phyloP scores from a whole-genome alignment of 1,284 basidiomycete species.

The Stygiomarasmius scandens region DNA sequence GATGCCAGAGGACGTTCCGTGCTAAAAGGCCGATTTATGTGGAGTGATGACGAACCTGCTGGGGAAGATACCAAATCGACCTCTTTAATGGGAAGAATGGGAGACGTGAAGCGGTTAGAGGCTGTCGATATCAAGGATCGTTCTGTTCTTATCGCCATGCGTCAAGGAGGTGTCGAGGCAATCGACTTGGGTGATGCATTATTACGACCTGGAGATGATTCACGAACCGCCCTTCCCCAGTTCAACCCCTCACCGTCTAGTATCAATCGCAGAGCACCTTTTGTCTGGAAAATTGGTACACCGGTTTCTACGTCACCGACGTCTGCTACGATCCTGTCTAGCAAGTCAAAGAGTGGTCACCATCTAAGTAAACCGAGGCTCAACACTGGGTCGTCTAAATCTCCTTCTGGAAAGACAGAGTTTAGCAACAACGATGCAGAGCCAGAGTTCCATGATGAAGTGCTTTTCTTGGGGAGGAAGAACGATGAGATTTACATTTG shows the following conservation, averaged over 20 bases:
- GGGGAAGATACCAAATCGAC: constrained; percentile 46
- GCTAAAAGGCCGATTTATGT: constrained; percentile 74
- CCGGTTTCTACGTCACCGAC: constrained; percentile 53
- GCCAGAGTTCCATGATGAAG: constrained; percentile 63
- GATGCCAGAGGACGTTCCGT: constrained; percentile 82
- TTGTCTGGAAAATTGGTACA: constrained; percentile 79
- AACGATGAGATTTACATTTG: constrained; percentile 78
- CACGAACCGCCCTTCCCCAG: constrained; percentile 66
- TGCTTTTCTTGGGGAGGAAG: constrained; percentile 75
- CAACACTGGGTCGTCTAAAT: constrained; percentile 50
- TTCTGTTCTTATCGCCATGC: constrained; percentile 78
- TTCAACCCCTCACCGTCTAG: constrained; percentile 62
- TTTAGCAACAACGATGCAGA: constrained; percentile 56
- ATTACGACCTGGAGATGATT: constrained; percentile 74
- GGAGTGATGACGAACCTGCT: constrained; percentile 67
- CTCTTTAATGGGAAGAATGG: constrained; percentile 51
- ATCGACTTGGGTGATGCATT: constrained; percentile 77
- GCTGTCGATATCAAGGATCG: constrained; percentile 74
- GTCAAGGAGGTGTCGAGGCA: constrained; percentile 79
- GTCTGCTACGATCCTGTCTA: constrained; percentile 41
- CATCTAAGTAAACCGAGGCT: constrained; percentile 44
- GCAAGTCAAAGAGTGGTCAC: constrained; percentile 38
- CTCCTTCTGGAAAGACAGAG: constrained; percentile 50
- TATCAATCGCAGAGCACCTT: constrained; percentile 68
- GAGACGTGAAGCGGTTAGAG: constrained; percentile 78